Evolutionary conservation across 2,329 filamentous ascomycete genomes (phyloP).

Genomic region (Fusarium camptoceras): DNA sequence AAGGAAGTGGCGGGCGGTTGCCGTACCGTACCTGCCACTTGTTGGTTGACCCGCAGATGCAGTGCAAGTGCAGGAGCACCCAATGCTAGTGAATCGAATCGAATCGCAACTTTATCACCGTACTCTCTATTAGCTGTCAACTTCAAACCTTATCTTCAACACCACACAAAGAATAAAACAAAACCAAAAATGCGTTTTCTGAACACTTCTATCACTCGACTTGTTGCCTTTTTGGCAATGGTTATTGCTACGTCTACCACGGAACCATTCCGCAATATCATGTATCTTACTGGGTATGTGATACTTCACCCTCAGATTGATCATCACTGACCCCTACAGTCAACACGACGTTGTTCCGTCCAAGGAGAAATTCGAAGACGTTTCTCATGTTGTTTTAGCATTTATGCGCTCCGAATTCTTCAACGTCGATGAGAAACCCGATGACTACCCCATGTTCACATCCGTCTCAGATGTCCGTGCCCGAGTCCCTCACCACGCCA

Average conservation of each 20-base stretch:
- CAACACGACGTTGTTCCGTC: constrained; percentile 61
- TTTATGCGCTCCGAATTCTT: constrained; percentile 67
- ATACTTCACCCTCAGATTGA: background rate
- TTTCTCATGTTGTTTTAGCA: constrained; percentile 70
- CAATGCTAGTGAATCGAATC: too few species aligned
- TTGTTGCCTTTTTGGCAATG: background rate
- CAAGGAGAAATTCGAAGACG: constrained; percentile 52
- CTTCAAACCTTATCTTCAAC: background rate
- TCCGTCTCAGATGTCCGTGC: constrained; percentile 60
- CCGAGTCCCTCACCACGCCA: constrained; percentile 64
- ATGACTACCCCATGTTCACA: constrained; percentile 65
- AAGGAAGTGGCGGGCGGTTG: background rate
- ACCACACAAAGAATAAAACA: background rate
- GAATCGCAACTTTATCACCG: background rate
- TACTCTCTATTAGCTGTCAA: background rate
- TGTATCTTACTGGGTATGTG: constrained; percentile 63
- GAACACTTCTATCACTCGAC: background rate
- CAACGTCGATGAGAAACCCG: constrained; percentile 55
- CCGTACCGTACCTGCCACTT: background rate
- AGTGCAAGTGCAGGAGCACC: background rate
- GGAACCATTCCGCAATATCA: constrained; percentile 51
- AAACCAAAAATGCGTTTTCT: constrained; percentile 2
- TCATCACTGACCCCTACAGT: constrained; percentile 50
- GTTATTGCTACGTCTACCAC: background rate
- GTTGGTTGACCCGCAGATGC: constrained; percentile 10